Base-by-base conservation (phyloP, 176 grass and related monocot species). In the Aechmea fasciata region DNA sequence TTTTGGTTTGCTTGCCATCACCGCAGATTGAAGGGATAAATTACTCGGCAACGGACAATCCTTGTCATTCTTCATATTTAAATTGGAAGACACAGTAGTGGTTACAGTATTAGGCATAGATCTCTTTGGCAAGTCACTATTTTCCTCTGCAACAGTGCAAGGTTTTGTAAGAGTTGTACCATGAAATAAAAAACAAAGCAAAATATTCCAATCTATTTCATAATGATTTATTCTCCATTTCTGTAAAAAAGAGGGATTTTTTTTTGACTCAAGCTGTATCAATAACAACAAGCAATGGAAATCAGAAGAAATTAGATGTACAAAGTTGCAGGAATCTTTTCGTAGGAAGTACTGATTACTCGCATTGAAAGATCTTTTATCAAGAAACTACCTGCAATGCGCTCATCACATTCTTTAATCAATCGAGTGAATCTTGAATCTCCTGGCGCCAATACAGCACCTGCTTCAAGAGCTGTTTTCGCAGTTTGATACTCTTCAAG, bases 401-500 rank as follows among this genome's bases (percentile, higher is more conserved):
- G 73, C 24, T 76, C 61, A 65, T 85, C 67, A 55, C 77, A 85
- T 71, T 85, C 77, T 57, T 76, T 72, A 52, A 85, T 85, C 51
- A 85, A 71, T 57, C 62, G 71, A 48, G 62, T 80, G 50, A 85
- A 85, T 79, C 84, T 78, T 55, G 49, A 70, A 73, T 91, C 84
- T 57, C 47, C 78, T n/a, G 78, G 81, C 2, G 80, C 75, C 49
- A 91, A 51, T 29, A 67, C 25, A 72, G 77, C 18, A 65, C 88
- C 88, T 51, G 71, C 67, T 73, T 91, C 57, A n/a, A 69, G 78
- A 13, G 78, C 71, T 50, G 84, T 49, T 13, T 81, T 76, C 49
- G 84, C 84, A 61, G 68, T 79, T 54, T 79, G 81, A 71, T 80
- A 91, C 33, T 87, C 81, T 78, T 79, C 78, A 49, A 91, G 75